Evolutionary conservation across 2,329 filamentous ascomycete species (phyloP).

Genomic region (Camptophora hylomeconis): DNA sequence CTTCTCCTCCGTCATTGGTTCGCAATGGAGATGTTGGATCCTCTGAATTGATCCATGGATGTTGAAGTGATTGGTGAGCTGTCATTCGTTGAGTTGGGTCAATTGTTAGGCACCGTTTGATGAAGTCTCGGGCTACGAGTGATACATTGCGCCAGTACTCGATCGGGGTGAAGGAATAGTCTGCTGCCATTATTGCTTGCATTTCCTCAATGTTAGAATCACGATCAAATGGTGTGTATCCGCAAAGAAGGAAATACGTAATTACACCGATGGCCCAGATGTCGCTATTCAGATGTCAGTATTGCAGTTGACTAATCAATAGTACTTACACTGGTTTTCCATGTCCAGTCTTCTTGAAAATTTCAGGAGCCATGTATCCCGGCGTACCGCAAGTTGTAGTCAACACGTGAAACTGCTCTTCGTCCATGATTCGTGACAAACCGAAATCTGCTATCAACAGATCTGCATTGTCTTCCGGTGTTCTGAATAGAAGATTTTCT

Average conservation of each 20-base stretch:
- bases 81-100: constrained; percentile 82
- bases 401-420: constrained; percentile 93
- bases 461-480: constrained; percentile 94
- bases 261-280: constrained; percentile 98
- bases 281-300: constrained; percentile 41
- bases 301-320: constrained; percentile 3
- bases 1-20: constrained; percentile 23
- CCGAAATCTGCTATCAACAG: constrained; percentile 96
- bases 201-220: constrained; percentile 98
- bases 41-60: constrained; percentile 50
- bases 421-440: constrained; percentile 93
- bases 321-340: constrained; percentile 75
- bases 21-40: constrained; percentile 27
- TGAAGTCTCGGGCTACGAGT: constrained; percentile 75
- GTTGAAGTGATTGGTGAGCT: constrained; percentile 60
- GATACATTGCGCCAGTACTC: constrained; percentile 97
- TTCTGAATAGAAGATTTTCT: constrained; percentile 91
- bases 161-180: constrained; percentile 86
- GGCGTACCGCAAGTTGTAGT: constrained; percentile 97
- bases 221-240: constrained; percentile 95
- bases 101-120: constrained; percentile 79
- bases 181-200: constrained; percentile 93
- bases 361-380: constrained; percentile 98
- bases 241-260: constrained; percentile 94
- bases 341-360: constrained; percentile 97